Evolutionary conservation across 2,329 filamentous ascomycete genomes (phyloP).

Genomic region (Paraphaeosphaeria sporulosa): DNA sequence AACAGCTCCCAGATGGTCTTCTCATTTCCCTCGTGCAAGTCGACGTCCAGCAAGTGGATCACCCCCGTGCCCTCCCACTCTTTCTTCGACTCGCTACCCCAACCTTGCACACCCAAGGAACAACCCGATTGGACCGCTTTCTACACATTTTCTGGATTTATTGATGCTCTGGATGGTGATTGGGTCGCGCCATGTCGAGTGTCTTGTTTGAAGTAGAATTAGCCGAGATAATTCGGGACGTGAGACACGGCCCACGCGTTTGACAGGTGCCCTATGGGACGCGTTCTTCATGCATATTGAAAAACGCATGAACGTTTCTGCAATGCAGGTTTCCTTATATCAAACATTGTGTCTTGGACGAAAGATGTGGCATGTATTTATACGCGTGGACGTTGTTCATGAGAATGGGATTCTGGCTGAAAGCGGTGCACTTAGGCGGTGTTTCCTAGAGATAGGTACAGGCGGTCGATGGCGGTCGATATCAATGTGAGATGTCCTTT

Average conservation of each 20-base stretch:
- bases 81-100: not conserved
- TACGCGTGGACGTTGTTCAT: not conserved
- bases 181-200: not conserved
- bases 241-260: slow-evolving; percentile 11
- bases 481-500: too few species aligned
- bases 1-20: not conserved
- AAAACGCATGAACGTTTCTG: not conserved
- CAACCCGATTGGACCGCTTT: not conserved
- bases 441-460: not conserved
- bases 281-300: slow-evolving; percentile 1
- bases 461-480: too few species aligned
- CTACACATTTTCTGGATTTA: not conserved
- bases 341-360: not conserved
- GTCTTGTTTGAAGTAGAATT: slow-evolving; percentile 5
- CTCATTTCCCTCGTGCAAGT: slow-evolving; percentile 5
- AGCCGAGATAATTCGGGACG: slow-evolving; percentile 17
- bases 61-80: not conserved
- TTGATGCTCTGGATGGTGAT: not conserved
- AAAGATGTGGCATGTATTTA: not conserved
- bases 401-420: not conserved
- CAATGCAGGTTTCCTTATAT: not conserved
- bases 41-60: not conserved
- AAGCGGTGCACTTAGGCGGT: not conserved
- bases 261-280: slow-evolving; percentile 8
- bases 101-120: not conserved